These are phyloP conservation scores for Trichomonascaceae sp. DNA, from an alignment of 1,139 yeast genomes.

Conservation along the genomic window DNA sequence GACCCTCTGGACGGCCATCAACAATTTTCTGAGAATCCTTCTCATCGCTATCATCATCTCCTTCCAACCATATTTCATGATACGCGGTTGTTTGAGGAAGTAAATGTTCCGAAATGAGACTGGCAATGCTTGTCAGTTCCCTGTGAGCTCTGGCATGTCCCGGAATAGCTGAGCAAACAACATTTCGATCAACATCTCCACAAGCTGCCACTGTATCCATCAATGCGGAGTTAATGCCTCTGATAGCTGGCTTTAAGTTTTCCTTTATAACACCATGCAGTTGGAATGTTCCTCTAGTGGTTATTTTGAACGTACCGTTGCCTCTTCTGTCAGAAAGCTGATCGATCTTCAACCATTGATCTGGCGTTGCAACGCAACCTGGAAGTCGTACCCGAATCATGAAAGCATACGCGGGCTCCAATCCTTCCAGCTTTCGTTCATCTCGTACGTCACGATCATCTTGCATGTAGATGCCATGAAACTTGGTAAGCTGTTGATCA, in stretches of 20 bases:
- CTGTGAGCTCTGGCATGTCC: slow-evolving; percentile 74
- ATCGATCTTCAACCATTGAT: slow-evolving; percentile 83
- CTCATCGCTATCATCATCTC: slow-evolving; percentile 69
- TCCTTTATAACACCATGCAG: slow-evolving; percentile 92
- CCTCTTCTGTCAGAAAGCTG: slow-evolving; percentile 79
- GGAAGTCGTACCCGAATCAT: slow-evolving; percentile 97
- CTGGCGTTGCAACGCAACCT: slow-evolving; percentile 85
- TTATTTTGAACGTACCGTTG: slow-evolving; percentile 87
- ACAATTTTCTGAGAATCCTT: slow-evolving; percentile 64
- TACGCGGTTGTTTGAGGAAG: slow-evolving; percentile 92
- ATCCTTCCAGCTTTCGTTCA: slow-evolving; percentile 82
- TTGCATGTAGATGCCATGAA: slow-evolving; percentile 98
- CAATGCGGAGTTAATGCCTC: slow-evolving; percentile 85
- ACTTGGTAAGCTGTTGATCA: slow-evolving; percentile 91
- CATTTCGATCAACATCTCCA: slow-evolving; percentile 98
- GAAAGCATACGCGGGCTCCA: slow-evolving; percentile 92
- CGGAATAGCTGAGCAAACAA: slow-evolving; percentile 85
- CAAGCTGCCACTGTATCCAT: slow-evolving; percentile 97
- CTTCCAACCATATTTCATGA: slow-evolving; percentile 94
- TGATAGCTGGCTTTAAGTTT: slow-evolving; percentile 80
- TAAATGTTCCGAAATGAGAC: slow-evolving; percentile 68
- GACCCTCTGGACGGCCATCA: slow-evolving; percentile 70
- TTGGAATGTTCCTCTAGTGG: slow-evolving; percentile 97
- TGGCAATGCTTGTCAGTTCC: slow-evolving; percentile 62
- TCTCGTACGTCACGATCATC: slow-evolving; percentile 97